A percentile compares a stretch with the other conserved stretches of the same genome.
Conservation (phyloP, 768 basidiomycete species). For the Asterophora lycoperdoides region DNA sequence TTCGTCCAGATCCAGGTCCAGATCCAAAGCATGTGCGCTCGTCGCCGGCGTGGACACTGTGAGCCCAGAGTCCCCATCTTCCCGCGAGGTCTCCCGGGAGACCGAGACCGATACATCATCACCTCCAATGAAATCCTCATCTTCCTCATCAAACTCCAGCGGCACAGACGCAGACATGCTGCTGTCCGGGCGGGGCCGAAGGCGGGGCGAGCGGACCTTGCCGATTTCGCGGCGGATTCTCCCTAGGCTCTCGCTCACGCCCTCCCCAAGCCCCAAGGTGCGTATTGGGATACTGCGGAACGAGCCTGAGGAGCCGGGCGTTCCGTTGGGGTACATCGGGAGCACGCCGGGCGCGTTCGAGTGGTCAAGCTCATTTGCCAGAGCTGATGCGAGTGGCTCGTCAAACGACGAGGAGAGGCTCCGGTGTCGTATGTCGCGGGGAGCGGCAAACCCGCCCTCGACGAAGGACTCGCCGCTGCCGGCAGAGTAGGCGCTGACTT, state of each 20-base stretch:
- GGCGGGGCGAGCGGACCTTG: slow-evolving; percentile 44
- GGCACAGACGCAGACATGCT: slow-evolving; percentile 35
- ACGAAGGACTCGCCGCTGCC: slow-evolving; percentile 45
- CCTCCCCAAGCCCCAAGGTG: slow-evolving; percentile 39
- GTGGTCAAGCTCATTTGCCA: slow-evolving; percentile 57
- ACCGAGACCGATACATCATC: slow-evolving; percentile 18
- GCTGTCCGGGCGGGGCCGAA: slow-evolving; percentile 24
- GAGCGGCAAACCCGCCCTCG: slow-evolving; percentile 39
- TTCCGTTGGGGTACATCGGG: slow-evolving; percentile 81
- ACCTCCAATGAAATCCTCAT: slow-evolving; percentile 49
- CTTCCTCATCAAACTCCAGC: slow-evolving; percentile 64
- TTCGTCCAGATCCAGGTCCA: slow-evolving; percentile 33
- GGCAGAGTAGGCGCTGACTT: slow-evolving; percentile 50
- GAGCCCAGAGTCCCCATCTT: slow-evolving; percentile 21
- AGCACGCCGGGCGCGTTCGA: slow-evolving; percentile 44
- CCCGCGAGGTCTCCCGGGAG: slow-evolving; percentile 24
- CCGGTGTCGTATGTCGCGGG: slow-evolving; percentile 34
- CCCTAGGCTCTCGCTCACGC: slow-evolving; percentile 58
- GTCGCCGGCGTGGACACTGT: slow-evolving; percentile 39
- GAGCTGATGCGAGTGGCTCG: slow-evolving; percentile 72
- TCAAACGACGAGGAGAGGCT: slow-evolving; percentile 62
- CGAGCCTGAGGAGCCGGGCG: slow-evolving; percentile 22
- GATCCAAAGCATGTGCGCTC: slow-evolving; percentile 28
- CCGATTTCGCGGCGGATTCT: slow-evolving; percentile 54
- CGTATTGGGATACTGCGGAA: slow-evolving; percentile 56